Conservation (phyloP, 345 rosid species). For the Rhodomyrtus tomentosa region DNA sequence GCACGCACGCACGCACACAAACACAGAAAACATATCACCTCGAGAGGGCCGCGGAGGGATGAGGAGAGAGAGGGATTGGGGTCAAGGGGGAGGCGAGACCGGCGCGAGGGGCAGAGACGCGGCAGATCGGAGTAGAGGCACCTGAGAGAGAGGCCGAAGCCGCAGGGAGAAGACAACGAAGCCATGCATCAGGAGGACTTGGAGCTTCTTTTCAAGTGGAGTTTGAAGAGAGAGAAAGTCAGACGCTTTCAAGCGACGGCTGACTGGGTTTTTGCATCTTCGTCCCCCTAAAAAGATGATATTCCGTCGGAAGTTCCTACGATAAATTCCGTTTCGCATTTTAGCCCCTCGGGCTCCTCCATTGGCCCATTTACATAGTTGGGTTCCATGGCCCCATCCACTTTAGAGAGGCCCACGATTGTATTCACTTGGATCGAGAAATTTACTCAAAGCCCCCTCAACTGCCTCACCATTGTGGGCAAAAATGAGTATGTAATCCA, state of each 20-base stretch:
- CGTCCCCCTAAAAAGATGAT: not conserved
- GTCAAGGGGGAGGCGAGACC: not conserved
- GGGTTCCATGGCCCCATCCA: not conserved
- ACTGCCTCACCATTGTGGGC: no score
- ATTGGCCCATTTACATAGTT: not conserved
- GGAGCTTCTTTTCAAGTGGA: not conserved
- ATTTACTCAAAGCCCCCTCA: not conserved
- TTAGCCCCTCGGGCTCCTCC: not conserved
- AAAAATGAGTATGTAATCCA: no score
- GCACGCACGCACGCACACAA: not conserved
- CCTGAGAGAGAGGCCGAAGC: not conserved
- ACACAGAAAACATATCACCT: not conserved
- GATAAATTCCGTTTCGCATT: not conserved
- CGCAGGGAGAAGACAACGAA: not conserved
- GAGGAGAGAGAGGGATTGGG: not conserved
- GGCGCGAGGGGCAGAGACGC: not conserved
- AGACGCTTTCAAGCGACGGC: not conserved
- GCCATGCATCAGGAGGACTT: not conserved
- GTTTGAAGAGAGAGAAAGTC: not conserved
- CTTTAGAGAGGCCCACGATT: not conserved
- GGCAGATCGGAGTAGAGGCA: not conserved
- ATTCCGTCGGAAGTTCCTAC: fast-evolving
- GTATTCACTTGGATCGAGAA: not conserved
- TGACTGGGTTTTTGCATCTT: not conserved
- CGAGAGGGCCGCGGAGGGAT: not conserved